Base-by-base conservation (phyloP, 83 land plant species). In the Picea abies region DNA sequence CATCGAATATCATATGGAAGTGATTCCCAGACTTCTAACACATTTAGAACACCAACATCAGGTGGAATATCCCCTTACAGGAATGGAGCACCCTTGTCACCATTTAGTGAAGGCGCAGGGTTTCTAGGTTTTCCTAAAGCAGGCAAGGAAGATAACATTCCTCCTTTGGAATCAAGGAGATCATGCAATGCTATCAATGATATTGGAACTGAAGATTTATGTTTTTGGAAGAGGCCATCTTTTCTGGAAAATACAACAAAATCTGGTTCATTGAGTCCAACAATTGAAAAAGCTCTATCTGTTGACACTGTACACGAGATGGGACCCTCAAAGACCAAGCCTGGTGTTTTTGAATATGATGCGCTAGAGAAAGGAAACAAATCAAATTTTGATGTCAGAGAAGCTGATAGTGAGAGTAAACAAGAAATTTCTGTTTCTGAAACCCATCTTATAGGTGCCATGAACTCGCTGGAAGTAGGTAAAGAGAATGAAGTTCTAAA, bases 111-210 rank as follows among this genome's bases (percentile, higher is more conserved):
- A 77, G 86, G 84, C 35, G 52, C 41, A 2, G 83, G 90, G 32
- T 89, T 87, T 80, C 90, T 87, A 73, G 92, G 89, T 22, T 67
- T 88, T 14, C 94, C 92, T 26, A 90, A 76, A 76, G 75, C 76
- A 62, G 82, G 82, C 0, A 83, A 81, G 79, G 60, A 56, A 78
- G 56, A 41, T 60, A 63, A 29, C 47, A 7, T 63, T 22, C 68
- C 65, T n/a, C 41, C 4, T 41, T 15, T 41, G 73, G 82, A 84
- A 20, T 11, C 73, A 17, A 44, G 80, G 64, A 56, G 17, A 10
- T 78, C 80, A 5, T 78, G 80, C 80, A 78, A 78, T 78, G 56
- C 64, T 60, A 23, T 65, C 11, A 82, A 75, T 25, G 77, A 73
- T 73, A 73, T 73, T 49, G 77, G 58, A 73, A 10, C 77, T n/a